Percentiles rank a stretch among this genome's conserved stretches.
These are phyloP conservation scores for Fusarium virguliforme DNA, from an alignment of 2,329 filamentous ascomycete genomes.

Conservation along the genomic window DNA sequence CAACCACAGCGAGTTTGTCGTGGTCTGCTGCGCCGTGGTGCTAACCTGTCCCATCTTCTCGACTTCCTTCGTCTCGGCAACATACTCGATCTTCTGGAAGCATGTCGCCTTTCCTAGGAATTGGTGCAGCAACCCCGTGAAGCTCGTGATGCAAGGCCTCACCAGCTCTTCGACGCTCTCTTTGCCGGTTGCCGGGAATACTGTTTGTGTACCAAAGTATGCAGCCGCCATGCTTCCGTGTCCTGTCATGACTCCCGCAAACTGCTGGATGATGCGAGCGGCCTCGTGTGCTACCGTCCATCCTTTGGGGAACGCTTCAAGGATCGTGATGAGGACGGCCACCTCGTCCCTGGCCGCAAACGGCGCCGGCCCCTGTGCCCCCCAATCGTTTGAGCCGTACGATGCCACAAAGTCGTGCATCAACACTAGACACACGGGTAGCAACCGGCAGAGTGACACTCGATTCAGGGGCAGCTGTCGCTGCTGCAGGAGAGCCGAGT, in stretches of 20 bases:
- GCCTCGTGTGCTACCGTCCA: conserved; percentile 58
- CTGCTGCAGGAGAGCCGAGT: conserved; percentile 60
- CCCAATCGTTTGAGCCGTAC: conserved; percentile 33
- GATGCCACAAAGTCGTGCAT: conserved; percentile 53
- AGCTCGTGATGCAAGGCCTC: conserved; percentile 41
- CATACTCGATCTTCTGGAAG: conserved; percentile 46
- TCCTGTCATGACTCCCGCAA: conserved; percentile 44
- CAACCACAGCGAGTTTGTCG: conserved; percentile 45
- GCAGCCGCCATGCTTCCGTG: conserved; percentile 37
- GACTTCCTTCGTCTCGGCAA: conserved; percentile 35
- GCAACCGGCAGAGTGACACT: conserved; percentile 59
- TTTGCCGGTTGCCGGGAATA: conserved; percentile 32
- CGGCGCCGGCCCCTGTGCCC: conserved; percentile 37
- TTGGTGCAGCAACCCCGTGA: conserved; percentile 53
- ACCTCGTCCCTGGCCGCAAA: conserved; percentile 57
- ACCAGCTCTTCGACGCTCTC: conserved; percentile 41
- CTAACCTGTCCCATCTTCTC: conserved; percentile 27
- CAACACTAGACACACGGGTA: conserved; percentile 59
- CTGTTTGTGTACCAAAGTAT: conserved; percentile 39
- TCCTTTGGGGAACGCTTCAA: conserved; percentile 58
- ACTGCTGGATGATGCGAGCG: conserved; percentile 55
- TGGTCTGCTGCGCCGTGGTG: conserved; percentile 34
- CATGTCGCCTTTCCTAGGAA: conserved; percentile 56
- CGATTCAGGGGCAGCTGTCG: conserved; percentile 62
- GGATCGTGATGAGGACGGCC: conserved; percentile 54